Conservation (phyloP, 352 stramenopile genomes). For the Phytophthora multivora region DNA sequence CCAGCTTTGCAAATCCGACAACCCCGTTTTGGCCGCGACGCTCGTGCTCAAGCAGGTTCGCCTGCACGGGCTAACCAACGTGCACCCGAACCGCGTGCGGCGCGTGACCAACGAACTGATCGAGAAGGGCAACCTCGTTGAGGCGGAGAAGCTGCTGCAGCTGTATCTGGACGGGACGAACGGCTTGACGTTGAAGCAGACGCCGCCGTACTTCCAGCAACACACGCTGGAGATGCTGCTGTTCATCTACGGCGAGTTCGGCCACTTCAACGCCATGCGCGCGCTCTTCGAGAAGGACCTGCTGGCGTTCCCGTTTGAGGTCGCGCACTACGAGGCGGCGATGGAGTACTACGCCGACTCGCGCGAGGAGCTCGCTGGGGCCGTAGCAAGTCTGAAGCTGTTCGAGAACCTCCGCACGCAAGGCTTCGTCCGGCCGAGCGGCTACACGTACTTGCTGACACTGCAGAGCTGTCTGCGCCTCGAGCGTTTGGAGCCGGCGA, state of each 20-base stretch:
- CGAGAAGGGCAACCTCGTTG: slow-evolving; percentile 42
- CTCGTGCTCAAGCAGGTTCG: slow-evolving; percentile 67
- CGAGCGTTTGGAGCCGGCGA: slow-evolving; percentile 48
- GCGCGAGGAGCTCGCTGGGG: slow-evolving; percentile 32
- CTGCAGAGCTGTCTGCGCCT: slow-evolving; percentile 66
- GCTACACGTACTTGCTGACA: slow-evolving; percentile 72
- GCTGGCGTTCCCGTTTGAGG: slow-evolving; percentile 53
- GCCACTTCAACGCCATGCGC: slow-evolving; percentile 46
- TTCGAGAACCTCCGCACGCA: slow-evolving; percentile 77
- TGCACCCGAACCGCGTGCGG: slow-evolving; percentile 48
- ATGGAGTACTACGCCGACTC: slow-evolving; percentile 69
- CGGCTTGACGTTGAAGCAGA: slow-evolving; percentile 53
- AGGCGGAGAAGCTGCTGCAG: slow-evolving; percentile 57
- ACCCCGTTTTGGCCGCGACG: slow-evolving; percentile 46
- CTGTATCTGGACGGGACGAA: slow-evolving; percentile 46
- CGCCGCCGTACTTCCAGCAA: slow-evolving; percentile 62
- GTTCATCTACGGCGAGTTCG: slow-evolving; percentile 66
- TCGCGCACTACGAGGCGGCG: slow-evolving; percentile 68
- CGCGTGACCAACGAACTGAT: slow-evolving; percentile 57
- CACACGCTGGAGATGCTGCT: slow-evolving; percentile 76
- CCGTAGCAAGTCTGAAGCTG: slow-evolving; percentile 62
- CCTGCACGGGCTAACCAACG: slow-evolving; percentile 38
- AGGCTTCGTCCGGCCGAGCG: slow-evolving; percentile 75
- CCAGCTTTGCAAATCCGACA: slow-evolving; percentile 37
- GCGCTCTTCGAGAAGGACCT: slow-evolving; percentile 57